Conservation (phyloP, 768 basidiomycete genomes). For the Mycena floridula region DNA sequence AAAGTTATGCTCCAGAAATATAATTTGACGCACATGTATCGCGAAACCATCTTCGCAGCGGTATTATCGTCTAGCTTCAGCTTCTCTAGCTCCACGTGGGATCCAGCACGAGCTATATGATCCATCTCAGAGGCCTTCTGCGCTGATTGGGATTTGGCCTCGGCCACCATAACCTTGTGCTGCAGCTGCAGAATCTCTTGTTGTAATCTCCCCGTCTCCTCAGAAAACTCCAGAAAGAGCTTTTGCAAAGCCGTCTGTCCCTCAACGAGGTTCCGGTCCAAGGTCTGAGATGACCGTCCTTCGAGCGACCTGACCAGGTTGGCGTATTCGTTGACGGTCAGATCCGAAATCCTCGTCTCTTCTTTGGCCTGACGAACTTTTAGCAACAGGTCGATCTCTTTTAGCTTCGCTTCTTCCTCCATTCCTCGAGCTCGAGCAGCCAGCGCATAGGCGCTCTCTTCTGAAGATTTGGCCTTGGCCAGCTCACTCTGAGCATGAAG, state of each 20-base stretch:
- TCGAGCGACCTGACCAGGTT: constrained; percentile 65
- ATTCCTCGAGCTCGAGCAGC: constrained; percentile 46
- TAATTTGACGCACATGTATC: constrained; percentile 64
- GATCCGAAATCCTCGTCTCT: constrained; percentile 54
- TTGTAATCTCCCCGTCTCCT: constrained; percentile 40
- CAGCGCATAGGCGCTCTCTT: constrained; percentile 49
- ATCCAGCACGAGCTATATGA: constrained; percentile 36
- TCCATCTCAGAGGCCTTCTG: constrained; percentile 34
- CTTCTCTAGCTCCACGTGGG: constrained; percentile 46
- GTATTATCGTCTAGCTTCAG: constrained; percentile 61
- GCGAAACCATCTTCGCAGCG: constrained; percentile 77
- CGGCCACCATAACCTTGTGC: constrained; percentile 34
- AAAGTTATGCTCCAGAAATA: background rate
- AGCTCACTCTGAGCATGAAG: constrained; percentile 36
- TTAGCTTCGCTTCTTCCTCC: constrained; percentile 44
- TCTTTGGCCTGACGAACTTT: constrained; percentile 46
- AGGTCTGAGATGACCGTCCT: constrained; percentile 21
- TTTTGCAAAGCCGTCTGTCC: constrained; percentile 42
- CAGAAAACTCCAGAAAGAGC: constrained; percentile 43
- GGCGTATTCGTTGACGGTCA: constrained; percentile 68
- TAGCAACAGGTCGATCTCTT: constrained; percentile 43
- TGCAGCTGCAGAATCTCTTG: constrained; percentile 35
- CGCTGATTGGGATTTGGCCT: constrained; percentile 41
- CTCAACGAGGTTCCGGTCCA: constrained; percentile 35
- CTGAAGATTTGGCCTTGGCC: constrained; percentile 30